Evolutionary conservation across 495 filamentous ascomycete genomes (phyloP).

Genomic region (Recurvomyces mirabilis): DNA sequence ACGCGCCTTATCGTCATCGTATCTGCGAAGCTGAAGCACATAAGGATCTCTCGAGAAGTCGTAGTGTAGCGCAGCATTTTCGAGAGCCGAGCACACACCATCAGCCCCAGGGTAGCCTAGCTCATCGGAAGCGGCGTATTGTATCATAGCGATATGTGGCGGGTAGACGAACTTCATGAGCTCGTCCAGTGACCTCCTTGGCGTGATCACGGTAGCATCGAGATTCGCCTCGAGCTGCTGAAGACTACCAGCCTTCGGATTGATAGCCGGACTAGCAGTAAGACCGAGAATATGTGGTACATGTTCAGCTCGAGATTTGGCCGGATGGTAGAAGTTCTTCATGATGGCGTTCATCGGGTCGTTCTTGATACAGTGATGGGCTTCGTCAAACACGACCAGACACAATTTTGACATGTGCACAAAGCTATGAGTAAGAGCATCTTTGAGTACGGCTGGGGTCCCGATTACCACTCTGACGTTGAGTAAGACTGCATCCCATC

Average conservation of each 20-base stretch:
- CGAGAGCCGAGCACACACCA: neutral
- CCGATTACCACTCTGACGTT: constrained; percentile 65
- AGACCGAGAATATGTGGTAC: constrained; percentile 72
- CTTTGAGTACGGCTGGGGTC: constrained; percentile 64
- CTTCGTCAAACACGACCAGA: constrained; percentile 84
- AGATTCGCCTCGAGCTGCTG: constrained; percentile 62
- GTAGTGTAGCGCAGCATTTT: constrained; percentile 33
- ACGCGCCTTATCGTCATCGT: constrained; percentile 24
- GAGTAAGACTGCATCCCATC: constrained; percentile 63
- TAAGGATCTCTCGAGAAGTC: constrained; percentile 63
- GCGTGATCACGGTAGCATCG: constrained; percentile 60
- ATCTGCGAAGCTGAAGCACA: constrained; percentile 39
- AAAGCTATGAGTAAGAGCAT: constrained; percentile 74
- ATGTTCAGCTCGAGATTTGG: constrained; percentile 25
- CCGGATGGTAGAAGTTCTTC: constrained; percentile 58
- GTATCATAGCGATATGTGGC: constrained; percentile 41
- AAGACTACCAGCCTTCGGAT: constrained; percentile 40
- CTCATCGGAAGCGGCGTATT: constrained; percentile 28
- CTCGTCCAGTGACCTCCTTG: constrained; percentile 59
- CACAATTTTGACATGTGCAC: constrained; percentile 54
- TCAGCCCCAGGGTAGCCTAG: neutral
- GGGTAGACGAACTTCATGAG: constrained; percentile 55
- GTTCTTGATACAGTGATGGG: constrained; percentile 54
- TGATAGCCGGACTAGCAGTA: constrained; percentile 71
- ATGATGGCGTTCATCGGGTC: constrained; percentile 70